Evolutionary conservation across 108 stramenopile genomes (phyloP), one percentile per base, ranked within the genome.

Genomic region (Cyclotella sp.): DNA sequence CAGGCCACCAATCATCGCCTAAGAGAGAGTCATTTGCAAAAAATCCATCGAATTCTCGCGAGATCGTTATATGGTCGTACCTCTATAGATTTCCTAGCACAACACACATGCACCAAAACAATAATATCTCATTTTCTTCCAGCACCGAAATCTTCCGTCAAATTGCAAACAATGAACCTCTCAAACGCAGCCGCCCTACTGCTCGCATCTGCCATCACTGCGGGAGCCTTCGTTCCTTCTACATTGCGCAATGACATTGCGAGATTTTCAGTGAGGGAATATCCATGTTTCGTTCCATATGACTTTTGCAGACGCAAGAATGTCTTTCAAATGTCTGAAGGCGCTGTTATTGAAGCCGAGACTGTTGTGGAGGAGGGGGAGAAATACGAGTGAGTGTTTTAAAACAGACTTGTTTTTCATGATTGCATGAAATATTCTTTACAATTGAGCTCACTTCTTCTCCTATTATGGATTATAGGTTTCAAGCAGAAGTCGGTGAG

Each of bases 401-500:
- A 0, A 16, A n/a, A 71, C 27, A 19, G 12, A 63, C 43, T 60
- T 72, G 22, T 15, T 84, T 70, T 27, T 55, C 70, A 62, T 49
- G 30, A 13, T 3, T 55, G 22, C 8, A 49, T 49, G 15, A n/a
- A 7, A 49, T 7, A n/a, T 49, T 1, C 47, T 7, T 34, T 6
- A 34, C 34, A 49, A 7, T 44, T 27, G 26, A 43, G 27, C 45
- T 51, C 44, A 55, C 49, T 24, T 21, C 9, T 7, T 24, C 28
- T 40, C 15, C 9, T 12, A 11, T 0, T 19, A 29, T n/a, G n/a
- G n/a, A n/a, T 11, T 27, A 24, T 59, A 86, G 88, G 82, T 95
- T 95, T 62, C 84, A 93, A 73, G 97, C 97, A 40, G 97, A 99
- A 72, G 60, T 62, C 34, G 34, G 34, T 34, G 34, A 34, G 34